Evolutionary conservation across 345 rosid species (phyloP), one percentile per base, ranked within the genome.

Genomic region (Dovyalis caffra): DNA sequence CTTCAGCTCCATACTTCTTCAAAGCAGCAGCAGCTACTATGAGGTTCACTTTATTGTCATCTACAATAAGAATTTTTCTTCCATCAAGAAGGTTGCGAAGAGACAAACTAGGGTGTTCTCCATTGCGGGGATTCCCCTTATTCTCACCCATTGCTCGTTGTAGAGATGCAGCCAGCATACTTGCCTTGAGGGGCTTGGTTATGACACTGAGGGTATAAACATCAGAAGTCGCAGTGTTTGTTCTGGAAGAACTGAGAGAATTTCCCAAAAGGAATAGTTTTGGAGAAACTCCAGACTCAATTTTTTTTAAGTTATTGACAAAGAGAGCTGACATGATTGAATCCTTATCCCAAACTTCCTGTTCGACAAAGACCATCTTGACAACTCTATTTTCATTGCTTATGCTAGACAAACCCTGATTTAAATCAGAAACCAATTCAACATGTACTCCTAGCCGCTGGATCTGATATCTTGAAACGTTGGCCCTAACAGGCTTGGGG

Each of bases 1-100:
- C 99, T n/a, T 89, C 92, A 76, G 97, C 99, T 74, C 99, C 99
- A 64, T 91, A 95, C 73, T 80, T 95, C 74, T 85, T 95, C 87
- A 95, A 85, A 71, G 97, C 99, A 81, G 90, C 94, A 2, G 87
- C 95, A 49, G 99, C 99, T 66, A 95, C 97, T 84, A 80, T 91
- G 57, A 90, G 97, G 82, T 95, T 95, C 78, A 92, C 97, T 21
- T 72, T 73, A 75, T 95, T 95, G 79, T 95, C 99, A 69, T 95
- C 99, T 45, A 95, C 95, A 14, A 95, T 77, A 56, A 94, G 84
- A 63, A 95, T 91, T 79, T 86, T 95, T 72, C 92, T 86, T 35
- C 97, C 97, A 20, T 49, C 87, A 34, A 95, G 95, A 83, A 92
- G 95, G 85, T 71, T 83, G 65, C 84, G 78, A 32, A 91, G 92